These are phyloP conservation scores for Gossypium lobatum DNA, from an alignment of 441 rosid genomes.

Conservation along the genomic window DNA sequence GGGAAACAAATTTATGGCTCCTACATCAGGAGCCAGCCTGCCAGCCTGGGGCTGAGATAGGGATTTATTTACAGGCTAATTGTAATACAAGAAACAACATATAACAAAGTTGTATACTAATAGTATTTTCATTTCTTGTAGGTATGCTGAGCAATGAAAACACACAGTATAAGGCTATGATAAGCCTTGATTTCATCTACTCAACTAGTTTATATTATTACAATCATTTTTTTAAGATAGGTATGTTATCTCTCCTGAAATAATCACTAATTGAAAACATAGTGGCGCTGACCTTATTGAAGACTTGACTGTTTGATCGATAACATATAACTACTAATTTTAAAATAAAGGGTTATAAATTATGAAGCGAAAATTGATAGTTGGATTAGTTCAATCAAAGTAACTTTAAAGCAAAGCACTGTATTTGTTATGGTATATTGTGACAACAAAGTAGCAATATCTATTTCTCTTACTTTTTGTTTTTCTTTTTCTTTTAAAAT, in stretches of 20 bases:
- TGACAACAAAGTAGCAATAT: not conserved
- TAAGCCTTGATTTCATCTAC: not conserved
- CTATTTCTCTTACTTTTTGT: not conserved
- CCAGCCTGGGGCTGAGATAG: not conserved
- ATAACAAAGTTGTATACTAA: not conserved
- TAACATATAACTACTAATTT: no score
- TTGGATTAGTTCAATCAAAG: no score
- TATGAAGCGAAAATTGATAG: no score
- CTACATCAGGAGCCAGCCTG: not conserved
- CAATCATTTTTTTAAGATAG: not conserved
- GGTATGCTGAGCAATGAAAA: not conserved
- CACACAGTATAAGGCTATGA: not conserved
- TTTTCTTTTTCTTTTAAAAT: no score
- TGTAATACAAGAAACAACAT: not conserved
- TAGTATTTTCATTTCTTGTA: not conserved
- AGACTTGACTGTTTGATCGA: not conserved
- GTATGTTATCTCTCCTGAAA: not conserved
- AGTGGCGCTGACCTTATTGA: no score
- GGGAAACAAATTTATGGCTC: not conserved
- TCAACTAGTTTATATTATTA: not conserved
- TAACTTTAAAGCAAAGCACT: no score
- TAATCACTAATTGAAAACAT: not conserved
- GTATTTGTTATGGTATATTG: no score
- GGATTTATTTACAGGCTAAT: not conserved
- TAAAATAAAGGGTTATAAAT: no score